These are phyloP conservation scores for Striga asiatica DNA, from an alignment of 257 asterid species.

Conservation along the genomic window DNA sequence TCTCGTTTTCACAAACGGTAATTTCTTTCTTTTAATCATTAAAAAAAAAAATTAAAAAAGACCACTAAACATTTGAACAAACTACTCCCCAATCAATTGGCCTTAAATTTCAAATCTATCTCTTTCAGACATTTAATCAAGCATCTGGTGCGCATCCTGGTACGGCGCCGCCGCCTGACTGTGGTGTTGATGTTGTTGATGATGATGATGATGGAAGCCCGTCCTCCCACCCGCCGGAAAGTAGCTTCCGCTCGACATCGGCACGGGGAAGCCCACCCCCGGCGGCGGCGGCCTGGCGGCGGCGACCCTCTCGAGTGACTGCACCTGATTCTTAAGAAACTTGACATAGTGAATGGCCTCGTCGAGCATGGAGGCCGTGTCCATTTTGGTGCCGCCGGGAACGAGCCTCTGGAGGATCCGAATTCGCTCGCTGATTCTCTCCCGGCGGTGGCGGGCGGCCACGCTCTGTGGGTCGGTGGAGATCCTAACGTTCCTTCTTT, in stretches of 20 bases:
- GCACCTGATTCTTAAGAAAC: constrained; percentile 75
- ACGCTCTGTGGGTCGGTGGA: constrained; percentile 90
- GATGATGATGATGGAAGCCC: constrained; percentile 22
- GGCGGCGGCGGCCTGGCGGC: constrained; percentile 27
- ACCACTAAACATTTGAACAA: background rate
- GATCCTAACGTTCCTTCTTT: constrained; percentile 74
- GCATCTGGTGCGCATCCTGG: constrained; percentile 31
- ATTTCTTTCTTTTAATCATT: background rate
- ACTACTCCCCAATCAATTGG: too few relatives aligned
- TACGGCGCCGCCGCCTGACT: too few relatives aligned
- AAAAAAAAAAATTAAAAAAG: background rate
- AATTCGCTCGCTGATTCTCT: constrained; percentile 79
- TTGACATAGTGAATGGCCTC: constrained; percentile 91
- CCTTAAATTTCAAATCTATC: background rate
- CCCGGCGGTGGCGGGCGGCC: constrained; percentile 88
- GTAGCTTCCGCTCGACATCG: constrained; percentile 65
- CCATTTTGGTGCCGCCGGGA: constrained; percentile 96
- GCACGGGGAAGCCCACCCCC: constrained; percentile 71
- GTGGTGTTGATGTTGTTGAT: constrained; percentile 10
- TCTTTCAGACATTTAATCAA: constrained; percentile 8
- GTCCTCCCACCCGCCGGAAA: constrained; percentile 38
- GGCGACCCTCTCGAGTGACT: constrained; percentile 59
- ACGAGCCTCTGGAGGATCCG: constrained; percentile 79
- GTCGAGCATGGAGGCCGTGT: constrained; percentile 89
- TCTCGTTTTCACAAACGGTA: background rate